Evolutionary conservation across 257 asterid species (phyloP).

Genomic region (Nicotiana noctiflora): DNA sequence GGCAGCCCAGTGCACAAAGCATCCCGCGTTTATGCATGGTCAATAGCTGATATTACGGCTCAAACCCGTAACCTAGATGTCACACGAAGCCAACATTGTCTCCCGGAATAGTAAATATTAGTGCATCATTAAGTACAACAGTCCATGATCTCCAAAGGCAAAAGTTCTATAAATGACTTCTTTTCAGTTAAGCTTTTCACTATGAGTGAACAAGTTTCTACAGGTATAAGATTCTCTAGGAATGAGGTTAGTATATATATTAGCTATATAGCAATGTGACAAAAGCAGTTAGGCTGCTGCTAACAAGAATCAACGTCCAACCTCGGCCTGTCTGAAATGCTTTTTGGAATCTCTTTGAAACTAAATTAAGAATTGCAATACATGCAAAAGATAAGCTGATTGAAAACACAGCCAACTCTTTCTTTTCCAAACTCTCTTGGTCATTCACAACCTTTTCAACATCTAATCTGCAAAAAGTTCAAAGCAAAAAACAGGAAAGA

Average conservation of each 20-base stretch:
- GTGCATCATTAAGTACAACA: too few species aligned
- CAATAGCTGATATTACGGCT: too few species aligned
- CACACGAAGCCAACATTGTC: too few species aligned
- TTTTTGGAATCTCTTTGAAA: slow-evolving; percentile 19
- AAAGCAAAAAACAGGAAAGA: background rate
- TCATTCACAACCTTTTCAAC: slow-evolving; percentile 51
- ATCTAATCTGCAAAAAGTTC: slow-evolving; percentile 51
- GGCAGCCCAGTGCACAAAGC: too few species aligned
- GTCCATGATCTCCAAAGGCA: background rate
- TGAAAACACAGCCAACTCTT: slow-evolving; percentile 51
- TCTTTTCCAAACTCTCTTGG: slow-evolving; percentile 56
- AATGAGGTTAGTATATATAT: background rate
- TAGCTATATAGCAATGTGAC: slow-evolving; percentile 40
- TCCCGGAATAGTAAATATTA: too few species aligned
- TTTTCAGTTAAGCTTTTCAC: background rate
- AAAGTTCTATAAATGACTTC: background rate
- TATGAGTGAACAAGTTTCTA: background rate
- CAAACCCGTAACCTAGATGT: too few species aligned
- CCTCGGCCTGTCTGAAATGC: slow-evolving; percentile 36
- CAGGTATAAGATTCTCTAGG: background rate
- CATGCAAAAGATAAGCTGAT: slow-evolving; percentile 48
- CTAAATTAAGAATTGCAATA: slow-evolving; percentile 47
- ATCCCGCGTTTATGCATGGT: too few species aligned
- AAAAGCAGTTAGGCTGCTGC: slow-evolving; percentile 64
- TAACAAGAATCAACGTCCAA: slow-evolving; percentile 56